phyloP scores from a whole-genome alignment of 495 filamentous ascomycete genomes.

The Penicillium malachiteum region DNA sequence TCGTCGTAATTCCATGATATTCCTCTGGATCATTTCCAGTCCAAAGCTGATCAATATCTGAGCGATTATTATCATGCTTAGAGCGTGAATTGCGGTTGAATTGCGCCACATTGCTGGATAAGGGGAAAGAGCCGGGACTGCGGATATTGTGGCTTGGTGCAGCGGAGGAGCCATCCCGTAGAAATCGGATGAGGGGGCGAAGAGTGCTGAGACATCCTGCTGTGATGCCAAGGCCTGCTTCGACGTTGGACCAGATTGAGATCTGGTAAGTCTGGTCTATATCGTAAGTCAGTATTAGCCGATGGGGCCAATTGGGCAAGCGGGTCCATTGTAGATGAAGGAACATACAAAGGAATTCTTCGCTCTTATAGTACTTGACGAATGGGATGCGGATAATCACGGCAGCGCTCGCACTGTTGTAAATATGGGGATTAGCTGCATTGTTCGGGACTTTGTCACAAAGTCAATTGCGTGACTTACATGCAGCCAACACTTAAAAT shows the following conservation, averaged over 20 bases:
- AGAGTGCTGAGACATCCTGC: slow-evolving; percentile 40
- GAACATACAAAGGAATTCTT: slow-evolving; percentile 30
- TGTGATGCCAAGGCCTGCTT: slow-evolving; percentile 39
- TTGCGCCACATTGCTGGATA: slow-evolving; percentile 18
- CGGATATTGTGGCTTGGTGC: slow-evolving; percentile 11
- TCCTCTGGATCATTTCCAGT: slow-evolving; percentile 21
- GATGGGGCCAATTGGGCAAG: not conserved
- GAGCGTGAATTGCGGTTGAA: slow-evolving; percentile 11
- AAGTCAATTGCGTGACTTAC: slow-evolving; percentile 14
- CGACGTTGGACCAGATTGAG: slow-evolving; percentile 42
- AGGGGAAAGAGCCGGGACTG: slow-evolving; percentile 18
- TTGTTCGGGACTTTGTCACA: slow-evolving; percentile 6
- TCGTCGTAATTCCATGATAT: slow-evolving; percentile 26
- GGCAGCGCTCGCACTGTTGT: slow-evolving; percentile 30
- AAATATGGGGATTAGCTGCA: not conserved
- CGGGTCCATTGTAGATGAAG: not conserved
- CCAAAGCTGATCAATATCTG: slow-evolving; percentile 20
- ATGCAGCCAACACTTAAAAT: slow-evolving; percentile 38
- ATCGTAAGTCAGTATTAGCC: not conserved
- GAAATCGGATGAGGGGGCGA: slow-evolving; percentile 37
- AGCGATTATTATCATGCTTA: slow-evolving; percentile 6
- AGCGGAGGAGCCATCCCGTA: slow-evolving; percentile 27
- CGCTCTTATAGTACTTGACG: slow-evolving; percentile 23
- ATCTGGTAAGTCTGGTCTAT: slow-evolving; percentile 35
- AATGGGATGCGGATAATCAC: slow-evolving; percentile 40